phyloP scores from a whole-genome alignment of 805 yeast species.

The Danielia reshetovae region DNA sequence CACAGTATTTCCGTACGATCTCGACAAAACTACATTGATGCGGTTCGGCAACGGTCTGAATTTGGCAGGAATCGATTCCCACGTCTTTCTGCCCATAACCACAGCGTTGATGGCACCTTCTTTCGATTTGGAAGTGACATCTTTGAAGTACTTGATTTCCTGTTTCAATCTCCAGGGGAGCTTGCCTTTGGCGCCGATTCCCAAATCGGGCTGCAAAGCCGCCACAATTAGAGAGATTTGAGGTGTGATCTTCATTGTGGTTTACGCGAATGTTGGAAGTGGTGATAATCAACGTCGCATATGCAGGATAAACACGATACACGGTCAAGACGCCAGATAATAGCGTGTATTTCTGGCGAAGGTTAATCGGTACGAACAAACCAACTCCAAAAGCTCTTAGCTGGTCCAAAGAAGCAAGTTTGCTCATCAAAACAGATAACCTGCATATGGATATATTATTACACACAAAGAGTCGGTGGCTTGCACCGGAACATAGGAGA shows the following conservation, averaged over 20 bases:
- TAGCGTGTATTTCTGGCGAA: no score
- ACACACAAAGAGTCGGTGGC: no score
- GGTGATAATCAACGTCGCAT: no score
- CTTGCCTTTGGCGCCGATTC: conserved; percentile 78
- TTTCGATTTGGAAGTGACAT: conserved; percentile 53
- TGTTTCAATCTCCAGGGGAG: conserved; percentile 84
- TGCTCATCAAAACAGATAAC: no score
- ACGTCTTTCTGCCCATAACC: conserved; percentile 93
- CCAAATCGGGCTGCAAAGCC: conserved; percentile 71
- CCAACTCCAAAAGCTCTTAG: no score
- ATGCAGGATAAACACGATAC: background rate
- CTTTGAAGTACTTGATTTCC: conserved; percentile 83
- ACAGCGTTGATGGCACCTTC: conserved; percentile 61
- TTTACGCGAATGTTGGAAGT: background rate
- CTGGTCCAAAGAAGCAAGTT: no score
- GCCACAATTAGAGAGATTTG: conserved; percentile 67
- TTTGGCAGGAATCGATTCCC: conserved; percentile 86
- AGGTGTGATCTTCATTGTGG: conserved; percentile 9
- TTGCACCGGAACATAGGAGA: no score
- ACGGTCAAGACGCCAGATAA: no score
- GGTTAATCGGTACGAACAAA: no score
- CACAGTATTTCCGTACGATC: conserved; percentile 27
- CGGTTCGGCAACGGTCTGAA: conserved; percentile 82
- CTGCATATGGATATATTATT: no score
- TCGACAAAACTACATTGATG: conserved; percentile 69